These are phyloP conservation scores for Staphylotrichum longicolle DNA, from an alignment of 495 filamentous ascomycete genomes.

Conservation along the genomic window DNA sequence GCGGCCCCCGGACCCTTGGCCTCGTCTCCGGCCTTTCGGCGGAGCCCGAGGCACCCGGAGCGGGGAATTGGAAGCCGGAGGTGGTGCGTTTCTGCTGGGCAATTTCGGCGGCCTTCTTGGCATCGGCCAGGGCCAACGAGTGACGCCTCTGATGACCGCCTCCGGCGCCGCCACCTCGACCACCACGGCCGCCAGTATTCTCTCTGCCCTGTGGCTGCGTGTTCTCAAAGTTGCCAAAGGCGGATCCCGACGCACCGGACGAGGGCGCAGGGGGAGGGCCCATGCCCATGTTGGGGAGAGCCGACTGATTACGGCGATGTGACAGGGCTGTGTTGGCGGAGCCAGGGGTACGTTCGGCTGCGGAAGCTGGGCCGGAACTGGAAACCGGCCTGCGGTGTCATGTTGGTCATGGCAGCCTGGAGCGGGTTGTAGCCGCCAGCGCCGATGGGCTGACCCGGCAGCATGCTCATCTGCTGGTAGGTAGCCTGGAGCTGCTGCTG, in stretches of 20 bases:
- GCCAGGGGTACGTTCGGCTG: conserved; percentile 71
- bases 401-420: conserved; percentile 64
- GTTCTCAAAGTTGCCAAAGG: conserved; percentile 74
- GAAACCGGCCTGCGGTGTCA: conserved; percentile 81
- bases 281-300: conserved; percentile 88
- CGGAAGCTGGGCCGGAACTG: conserved; percentile 83
- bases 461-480: conserved; percentile 94
- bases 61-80: conserved; percentile 91
- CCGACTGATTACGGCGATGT: conserved; percentile 97
- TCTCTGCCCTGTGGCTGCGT: conserved; percentile 65
- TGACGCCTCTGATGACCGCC: conserved; percentile 91
- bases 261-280: conserved; percentile 95
- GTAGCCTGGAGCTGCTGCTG: conserved; percentile 96
- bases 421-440: conserved; percentile 67
- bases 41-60: conserved; percentile 61
- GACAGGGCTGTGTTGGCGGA: conserved; percentile 73
- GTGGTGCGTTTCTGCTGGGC: conserved; percentile 96
- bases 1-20: conserved; percentile 40
- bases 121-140: conserved; percentile 90
- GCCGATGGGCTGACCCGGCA: conserved; percentile 75
- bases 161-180: conserved; percentile 66
- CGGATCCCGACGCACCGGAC: conserved; percentile 81
- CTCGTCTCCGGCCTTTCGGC: conserved; percentile 55
- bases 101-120: conserved; percentile 94
- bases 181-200: conserved; percentile 67